Evolutionary conservation across 1,284 basidiomycete genomes (phyloP), one percentile per base, ranked within the genome.

Genomic region (Malassezia nana): DNA sequence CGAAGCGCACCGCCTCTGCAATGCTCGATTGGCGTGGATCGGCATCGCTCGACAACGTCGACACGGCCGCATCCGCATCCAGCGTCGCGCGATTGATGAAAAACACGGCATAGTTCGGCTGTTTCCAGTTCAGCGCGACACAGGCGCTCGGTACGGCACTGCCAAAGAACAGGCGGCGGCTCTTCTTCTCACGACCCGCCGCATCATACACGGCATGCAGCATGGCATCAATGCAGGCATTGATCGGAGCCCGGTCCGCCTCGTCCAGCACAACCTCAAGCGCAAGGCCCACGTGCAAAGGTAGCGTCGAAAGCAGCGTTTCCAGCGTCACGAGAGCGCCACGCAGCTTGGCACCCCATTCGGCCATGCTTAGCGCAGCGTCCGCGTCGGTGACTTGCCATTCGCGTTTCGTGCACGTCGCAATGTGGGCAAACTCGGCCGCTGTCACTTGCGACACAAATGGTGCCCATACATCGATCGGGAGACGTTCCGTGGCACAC

Each of bases 91-190:
- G 83, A 10, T 86, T 86, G 7, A 85, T 84, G 74, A 96, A 88
- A 77, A 98, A 94, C 26, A 98, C 92, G 48, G 94, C 89, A 78
- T 95, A 59, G 75, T 98, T 98, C 15, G 94, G 94, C 76, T 99
- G 94, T 77, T 99, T 99, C 91, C 94, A 96, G 75, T 98, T 96
- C 52, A 98, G 75, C 15, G 86, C 84, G 3, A 86, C 83, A 53
- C 71, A 74, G 4, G 69, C 71, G 20, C 67, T 70, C 6, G 71
- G 69, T 24, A 61, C 64, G 5, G 63, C 33, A 15, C 66, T 69
- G 7, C 64, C 63, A 38, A 74, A 74, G 28, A 74, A 50, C 15
- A 74, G 63, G 52, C 67, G 69, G 24, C 71, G 60, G 40, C 63
- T 64, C 48, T 67, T 64, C 18, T 58, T 55, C 20, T 66, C 55